These are phyloP conservation scores for Patellaria atrata DNA, from an alignment of 495 filamentous ascomycete species.

Conservation along the genomic window DNA sequence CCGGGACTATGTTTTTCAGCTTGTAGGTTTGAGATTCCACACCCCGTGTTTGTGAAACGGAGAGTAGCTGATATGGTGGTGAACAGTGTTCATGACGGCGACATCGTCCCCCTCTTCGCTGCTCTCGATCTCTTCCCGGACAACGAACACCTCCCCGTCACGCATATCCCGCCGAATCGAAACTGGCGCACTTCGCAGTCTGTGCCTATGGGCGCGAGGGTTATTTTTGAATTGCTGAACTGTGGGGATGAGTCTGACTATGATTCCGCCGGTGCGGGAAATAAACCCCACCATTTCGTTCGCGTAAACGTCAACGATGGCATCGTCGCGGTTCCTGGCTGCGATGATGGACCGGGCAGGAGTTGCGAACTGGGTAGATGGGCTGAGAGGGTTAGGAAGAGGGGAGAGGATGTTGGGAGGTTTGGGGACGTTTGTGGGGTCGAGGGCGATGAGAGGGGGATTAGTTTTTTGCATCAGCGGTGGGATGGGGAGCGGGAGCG, in stretches of 20 bases:
- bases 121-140: constrained; percentile 38
- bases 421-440: constrained; percentile 32
- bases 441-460: constrained; percentile 21
- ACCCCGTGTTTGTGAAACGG: neutral
- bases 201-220: constrained; percentile 43
- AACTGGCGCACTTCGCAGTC: constrained; percentile 42
- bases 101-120: constrained; percentile 42
- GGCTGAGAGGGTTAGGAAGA: constrained; percentile 26
- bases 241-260: too few relatives aligned
- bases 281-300: constrained; percentile 26
- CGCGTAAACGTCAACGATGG: constrained; percentile 46
- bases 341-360: constrained; percentile 35
- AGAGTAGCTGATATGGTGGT: neutral
- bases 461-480: constrained; percentile 33
- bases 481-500: constrained; percentile 28
- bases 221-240: constrained; percentile 39
- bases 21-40: constrained; percentile 40
- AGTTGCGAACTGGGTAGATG: constrained; percentile 39
- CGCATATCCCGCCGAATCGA: constrained; percentile 29
- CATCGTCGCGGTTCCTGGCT: constrained; percentile 37
- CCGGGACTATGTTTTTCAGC: constrained; percentile 40
- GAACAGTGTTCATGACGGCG: constrained; percentile 44
- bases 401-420: constrained; percentile 25
- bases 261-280: constrained; percentile 7
- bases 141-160: constrained; percentile 30